Conservation (phyloP, 2,329 filamentous ascomycete species). For the Stagonosporopsis cucurbitacearum region DNA sequence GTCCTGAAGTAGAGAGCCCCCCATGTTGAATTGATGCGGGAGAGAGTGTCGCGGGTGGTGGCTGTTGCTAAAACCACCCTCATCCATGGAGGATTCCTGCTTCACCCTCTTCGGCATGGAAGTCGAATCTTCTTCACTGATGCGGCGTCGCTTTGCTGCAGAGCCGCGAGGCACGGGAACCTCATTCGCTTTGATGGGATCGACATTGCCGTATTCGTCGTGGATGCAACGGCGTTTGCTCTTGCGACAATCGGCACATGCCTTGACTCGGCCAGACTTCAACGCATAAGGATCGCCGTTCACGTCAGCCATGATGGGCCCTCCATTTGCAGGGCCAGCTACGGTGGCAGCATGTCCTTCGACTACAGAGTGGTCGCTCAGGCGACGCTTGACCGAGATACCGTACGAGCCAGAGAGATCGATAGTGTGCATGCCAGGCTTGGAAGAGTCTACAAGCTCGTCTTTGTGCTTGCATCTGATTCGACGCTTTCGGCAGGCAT, state of each 20-base stretch:
- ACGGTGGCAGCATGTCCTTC: constrained; percentile 26
- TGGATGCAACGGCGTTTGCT: constrained; percentile 74
- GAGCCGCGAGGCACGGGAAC: constrained; percentile 65
- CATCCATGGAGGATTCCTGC: constrained; percentile 33
- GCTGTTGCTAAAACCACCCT: constrained; percentile 31
- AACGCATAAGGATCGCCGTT: constrained; percentile 51
- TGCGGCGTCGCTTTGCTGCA: constrained; percentile 61
- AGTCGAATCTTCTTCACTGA: constrained; percentile 40
- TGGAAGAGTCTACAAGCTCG: constrained; percentile 50
- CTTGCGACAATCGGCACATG: constrained; percentile 70
- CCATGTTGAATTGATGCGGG: constrained; percentile 29
- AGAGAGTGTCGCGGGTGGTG: constrained; percentile 32
- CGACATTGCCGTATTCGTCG: constrained; percentile 68
- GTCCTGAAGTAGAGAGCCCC: constrained; percentile 31
- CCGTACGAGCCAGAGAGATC: constrained; percentile 42
- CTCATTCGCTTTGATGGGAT: constrained; percentile 68
- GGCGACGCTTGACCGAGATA: constrained; percentile 42
- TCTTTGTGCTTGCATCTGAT: constrained; percentile 71
- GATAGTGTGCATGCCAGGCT: constrained; percentile 41
- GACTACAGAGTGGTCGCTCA: constrained; percentile 40
- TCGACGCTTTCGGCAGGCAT: constrained; percentile 66
- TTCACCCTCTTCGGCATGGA: constrained; percentile 36
- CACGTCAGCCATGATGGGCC: constrained; percentile 44
- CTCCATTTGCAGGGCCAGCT: constrained; percentile 34
- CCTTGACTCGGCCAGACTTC: constrained; percentile 67